Evolutionary conservation across 2,329 filamentous ascomycete genomes (phyloP), one percentile per base, ranked within the genome.

Genomic region (Leptographium wingfieldii): DNA sequence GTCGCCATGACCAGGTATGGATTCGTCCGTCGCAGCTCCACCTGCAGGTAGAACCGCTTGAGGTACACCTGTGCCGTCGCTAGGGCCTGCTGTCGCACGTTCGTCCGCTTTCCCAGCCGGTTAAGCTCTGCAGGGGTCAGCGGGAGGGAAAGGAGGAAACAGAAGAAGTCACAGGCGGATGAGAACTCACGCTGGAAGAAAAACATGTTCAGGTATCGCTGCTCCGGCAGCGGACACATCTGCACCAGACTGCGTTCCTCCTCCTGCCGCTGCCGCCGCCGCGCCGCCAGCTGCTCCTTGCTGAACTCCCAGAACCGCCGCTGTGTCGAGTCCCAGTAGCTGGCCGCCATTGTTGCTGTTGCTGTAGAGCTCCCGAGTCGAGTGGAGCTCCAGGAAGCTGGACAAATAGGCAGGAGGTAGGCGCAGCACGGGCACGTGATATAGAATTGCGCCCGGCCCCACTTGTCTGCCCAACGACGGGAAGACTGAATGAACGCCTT

Each of bases 251-350:
- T 80, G 63, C 83, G 81, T 68, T 95, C 88, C 61, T 86, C 83
- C 63, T 91, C 86, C 68, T 89, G 87, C 53, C 96, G 83, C 67
- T 84, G 83, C 69, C 86, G 83, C 60, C 92, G 86, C 71, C 88
- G 83, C 58, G 86, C 80, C 16, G 83, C 82, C 58, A 99, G 80
- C 70, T 92, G 84, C 63, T 90, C 85, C 68, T 90, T 87, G 55
- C 89, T 86, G 73, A 95, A 96, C 60, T 90, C 87, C 94, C 94
- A 99, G 76, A 88, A 83, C 66, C 85, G 87, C 66, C 87, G 83
- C 74, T 99, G 94, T 31, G 90, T 94, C 59, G 94, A 97, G 65
- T 90, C 87, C 92, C 92, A 99, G 76, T 92, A 99, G 74, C 92
- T 96, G 70, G 92, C 89, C 40, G 92, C 90, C 92, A 96, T 96